Percentiles rank a stretch among this genome's conserved stretches.
phyloP scores from a whole-genome alignment of 352 stramenopile species.

The Globisporangium echinulatum region DNA sequence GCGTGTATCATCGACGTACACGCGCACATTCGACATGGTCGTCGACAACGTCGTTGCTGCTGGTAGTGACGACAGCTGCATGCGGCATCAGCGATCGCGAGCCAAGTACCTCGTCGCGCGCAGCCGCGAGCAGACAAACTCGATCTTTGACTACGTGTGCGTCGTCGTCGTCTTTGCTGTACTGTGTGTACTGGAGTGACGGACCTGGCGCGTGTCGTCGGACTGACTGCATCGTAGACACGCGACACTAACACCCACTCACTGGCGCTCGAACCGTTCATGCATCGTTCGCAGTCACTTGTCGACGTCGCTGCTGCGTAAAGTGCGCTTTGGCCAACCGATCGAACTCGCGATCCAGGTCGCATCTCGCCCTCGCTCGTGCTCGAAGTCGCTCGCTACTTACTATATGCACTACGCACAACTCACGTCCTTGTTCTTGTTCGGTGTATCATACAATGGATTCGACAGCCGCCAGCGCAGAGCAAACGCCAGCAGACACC shows the following conservation, averaged over 20 bases:
- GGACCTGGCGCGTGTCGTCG: background rate
- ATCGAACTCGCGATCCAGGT: constrained; percentile 37
- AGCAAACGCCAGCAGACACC: too few species aligned
- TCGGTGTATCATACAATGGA: too few species aligned
- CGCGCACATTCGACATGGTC: background rate
- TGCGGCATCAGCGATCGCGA: background rate
- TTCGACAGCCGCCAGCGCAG: too few species aligned
- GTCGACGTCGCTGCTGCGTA: constrained; percentile 43
- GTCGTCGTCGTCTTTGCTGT: background rate
- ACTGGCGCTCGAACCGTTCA: background rate
- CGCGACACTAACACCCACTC: background rate
- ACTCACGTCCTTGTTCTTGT: background rate
- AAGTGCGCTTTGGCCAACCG: constrained; percentile 52
- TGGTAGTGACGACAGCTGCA: constrained; percentile 3
- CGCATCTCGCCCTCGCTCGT: background rate
- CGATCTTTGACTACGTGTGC: constrained; percentile 70
- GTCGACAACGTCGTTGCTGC: constrained; percentile 5
- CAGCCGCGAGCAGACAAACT: constrained; percentile 22
- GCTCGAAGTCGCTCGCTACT: too few species aligned
- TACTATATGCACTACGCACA: too few species aligned
- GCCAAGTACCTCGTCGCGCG: constrained; percentile 27
- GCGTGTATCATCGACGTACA: background rate
- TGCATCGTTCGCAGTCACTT: constrained; percentile 22
- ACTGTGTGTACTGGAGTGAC: too few species aligned
- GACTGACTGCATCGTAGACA: background rate